Percentiles rank a stretch among this genome's conserved stretches.
phyloP scores from a whole-genome alignment of 179 eudicot genomes.

The Silene noctiflora region DNA sequence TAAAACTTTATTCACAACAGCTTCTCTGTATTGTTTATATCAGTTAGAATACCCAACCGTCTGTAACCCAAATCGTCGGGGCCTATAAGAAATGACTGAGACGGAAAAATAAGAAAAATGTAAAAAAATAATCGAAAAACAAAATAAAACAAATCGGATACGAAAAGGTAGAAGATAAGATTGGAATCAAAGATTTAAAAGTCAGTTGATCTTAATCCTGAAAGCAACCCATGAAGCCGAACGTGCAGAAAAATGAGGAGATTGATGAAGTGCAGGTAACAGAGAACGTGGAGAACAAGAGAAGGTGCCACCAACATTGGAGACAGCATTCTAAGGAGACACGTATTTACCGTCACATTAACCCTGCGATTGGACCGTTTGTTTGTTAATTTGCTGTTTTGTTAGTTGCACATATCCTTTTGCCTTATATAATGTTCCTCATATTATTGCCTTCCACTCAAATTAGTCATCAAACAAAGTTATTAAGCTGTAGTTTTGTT shows the following conservation, averaged over 20 bases:
- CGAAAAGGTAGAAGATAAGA: not conserved
- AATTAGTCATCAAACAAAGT: not conserved
- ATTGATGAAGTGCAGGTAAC: too few relatives aligned
- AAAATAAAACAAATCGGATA: too few relatives aligned
- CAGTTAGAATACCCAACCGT: too few relatives aligned
- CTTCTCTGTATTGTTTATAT: too few relatives aligned
- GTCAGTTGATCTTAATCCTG: too few relatives aligned
- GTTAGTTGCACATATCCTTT: not conserved
- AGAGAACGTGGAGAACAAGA: not conserved
- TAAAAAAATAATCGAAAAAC: not conserved
- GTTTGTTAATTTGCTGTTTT: not conserved
- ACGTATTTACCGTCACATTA: constrained; percentile 10
- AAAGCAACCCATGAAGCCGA: too few relatives aligned
- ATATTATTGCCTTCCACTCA: not conserved
- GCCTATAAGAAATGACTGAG: too few relatives aligned
- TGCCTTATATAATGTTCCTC: not conserved
- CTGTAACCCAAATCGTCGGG: too few relatives aligned
- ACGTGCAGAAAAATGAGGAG: too few relatives aligned
- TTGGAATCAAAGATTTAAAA: not conserved
- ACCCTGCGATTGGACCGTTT: constrained; percentile 21
- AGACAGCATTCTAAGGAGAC: not conserved
- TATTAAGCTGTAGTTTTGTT: too few relatives aligned
- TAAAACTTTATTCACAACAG: too few relatives aligned
- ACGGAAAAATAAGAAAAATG: not conserved
- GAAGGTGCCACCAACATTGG: constrained; percentile 16